These are phyloP conservation scores for Dryas alaskensis DNA, from an alignment of 306 rosid species.

Conservation along the genomic window DNA sequence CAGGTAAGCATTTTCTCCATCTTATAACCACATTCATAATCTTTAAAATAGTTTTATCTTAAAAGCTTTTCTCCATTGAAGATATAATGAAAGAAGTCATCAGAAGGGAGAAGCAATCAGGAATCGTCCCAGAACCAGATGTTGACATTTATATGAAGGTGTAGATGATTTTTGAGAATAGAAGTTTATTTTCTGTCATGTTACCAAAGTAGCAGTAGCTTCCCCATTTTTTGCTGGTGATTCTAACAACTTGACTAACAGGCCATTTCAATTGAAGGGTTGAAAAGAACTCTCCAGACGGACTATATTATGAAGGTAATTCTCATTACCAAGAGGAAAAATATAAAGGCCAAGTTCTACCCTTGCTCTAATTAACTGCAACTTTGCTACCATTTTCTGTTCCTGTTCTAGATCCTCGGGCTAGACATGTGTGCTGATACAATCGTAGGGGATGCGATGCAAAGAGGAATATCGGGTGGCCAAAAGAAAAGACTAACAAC, in stretches of 20 bases:
- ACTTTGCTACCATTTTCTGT: background rate
- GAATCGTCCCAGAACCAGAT: conserved; percentile 31
- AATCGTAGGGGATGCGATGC: conserved; percentile 49
- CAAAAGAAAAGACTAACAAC: conserved; percentile 62
- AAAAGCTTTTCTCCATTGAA: background rate
- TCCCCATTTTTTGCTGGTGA: background rate
- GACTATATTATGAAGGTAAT: conserved; percentile 56
- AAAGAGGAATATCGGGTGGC: conserved; percentile 63
- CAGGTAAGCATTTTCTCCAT: conserved; percentile 15
- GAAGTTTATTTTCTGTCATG: background rate
- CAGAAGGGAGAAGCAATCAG: conserved; percentile 29
- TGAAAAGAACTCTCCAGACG: conserved; percentile 39
- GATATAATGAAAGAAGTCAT: conserved; percentile 29
- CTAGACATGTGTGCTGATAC: conserved; percentile 58
- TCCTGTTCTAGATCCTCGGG: conserved; percentile 40
- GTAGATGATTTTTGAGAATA: background rate
- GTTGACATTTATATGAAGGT: conserved; percentile 32
- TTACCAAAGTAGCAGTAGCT: background rate
- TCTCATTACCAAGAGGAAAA: background rate
- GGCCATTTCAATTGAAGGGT: conserved; percentile 58
- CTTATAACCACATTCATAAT: background rate
- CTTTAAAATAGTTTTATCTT: background rate
- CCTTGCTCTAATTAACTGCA: background rate
- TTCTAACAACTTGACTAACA: conserved; percentile 25
- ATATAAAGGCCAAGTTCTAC: background rate